Conservation (phyloP, 441 rosid species). For the Brassica balearica region DNA sequence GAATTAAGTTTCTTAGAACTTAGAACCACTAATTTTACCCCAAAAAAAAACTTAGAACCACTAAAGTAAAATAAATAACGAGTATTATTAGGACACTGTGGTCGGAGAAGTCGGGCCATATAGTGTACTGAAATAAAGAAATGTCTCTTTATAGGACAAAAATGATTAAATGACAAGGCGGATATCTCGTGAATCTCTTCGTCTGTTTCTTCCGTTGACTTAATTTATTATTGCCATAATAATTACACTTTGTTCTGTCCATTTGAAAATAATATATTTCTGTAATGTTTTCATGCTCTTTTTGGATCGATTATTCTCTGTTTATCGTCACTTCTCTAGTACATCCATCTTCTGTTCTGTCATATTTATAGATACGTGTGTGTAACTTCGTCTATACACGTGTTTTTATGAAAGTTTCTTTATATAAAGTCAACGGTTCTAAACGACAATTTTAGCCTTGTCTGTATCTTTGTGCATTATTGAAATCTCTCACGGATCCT, state of each 20-base stretch:
- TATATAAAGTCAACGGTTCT: slow-evolving; percentile 39
- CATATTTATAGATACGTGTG: slow-evolving; percentile 35
- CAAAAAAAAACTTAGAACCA: background rate
- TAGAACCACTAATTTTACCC: background rate
- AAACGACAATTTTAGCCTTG: slow-evolving; percentile 39
- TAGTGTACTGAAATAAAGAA: slow-evolving; percentile 34
- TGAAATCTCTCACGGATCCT: slow-evolving; percentile 32
- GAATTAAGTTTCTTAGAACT: slow-evolving; percentile 9
- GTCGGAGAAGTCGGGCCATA: slow-evolving; percentile 45
- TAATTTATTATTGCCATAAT: slow-evolving; percentile 22
- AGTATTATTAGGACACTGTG: slow-evolving; percentile 24
- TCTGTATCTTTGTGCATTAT: slow-evolving; percentile 36
- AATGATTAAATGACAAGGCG: slow-evolving; percentile 29
- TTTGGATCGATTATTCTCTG: slow-evolving; percentile 42
- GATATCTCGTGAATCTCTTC: slow-evolving; percentile 46
- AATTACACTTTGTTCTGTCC: background rate
- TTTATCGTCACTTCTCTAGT: slow-evolving; percentile 42
- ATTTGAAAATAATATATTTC: background rate
- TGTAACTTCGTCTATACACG: slow-evolving; percentile 37
- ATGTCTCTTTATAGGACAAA: slow-evolving; percentile 44
- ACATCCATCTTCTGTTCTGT: slow-evolving; percentile 37
- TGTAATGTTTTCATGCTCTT: slow-evolving; percentile 16
- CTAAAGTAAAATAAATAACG: slow-evolving; percentile 1
- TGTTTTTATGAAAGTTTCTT: slow-evolving; percentile 45
- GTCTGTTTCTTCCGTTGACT: slow-evolving; percentile 47